Conservation (phyloP, 1,139 yeast genomes). For the Zygosaccharomyces pseudobailii region DNA sequence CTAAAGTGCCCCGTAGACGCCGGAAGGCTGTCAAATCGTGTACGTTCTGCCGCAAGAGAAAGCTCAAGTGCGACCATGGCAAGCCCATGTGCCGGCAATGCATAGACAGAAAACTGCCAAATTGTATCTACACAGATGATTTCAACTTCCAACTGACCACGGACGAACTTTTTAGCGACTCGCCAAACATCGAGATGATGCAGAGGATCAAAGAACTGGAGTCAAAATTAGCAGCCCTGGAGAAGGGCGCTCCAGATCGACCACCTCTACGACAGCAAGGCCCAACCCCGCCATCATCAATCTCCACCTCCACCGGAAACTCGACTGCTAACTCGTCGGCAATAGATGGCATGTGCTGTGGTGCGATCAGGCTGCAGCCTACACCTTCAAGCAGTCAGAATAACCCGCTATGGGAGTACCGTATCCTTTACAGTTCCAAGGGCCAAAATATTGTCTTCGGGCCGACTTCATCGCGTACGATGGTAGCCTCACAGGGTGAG, state of each 20-base stretch:
- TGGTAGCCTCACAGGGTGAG: conserved; percentile 16
- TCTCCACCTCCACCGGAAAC: not conserved
- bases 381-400: not conserved
- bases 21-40: conserved; percentile 31
- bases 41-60: conserved; percentile 29
- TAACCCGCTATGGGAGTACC: conserved; percentile 20
- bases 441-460: conserved; percentile 21
- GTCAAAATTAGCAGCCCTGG: conserved; percentile 7
- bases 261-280: not conserved
- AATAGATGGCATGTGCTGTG: not conserved
- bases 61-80: conserved; percentile 31
- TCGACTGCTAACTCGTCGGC: not conserved
- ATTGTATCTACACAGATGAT: conserved; percentile 25
- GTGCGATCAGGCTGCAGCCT: conserved; percentile 1
- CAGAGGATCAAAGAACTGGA: conserved; percentile 21
- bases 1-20: conserved; percentile 9
- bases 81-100: conserved; percentile 29
- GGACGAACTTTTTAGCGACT: conserved; percentile 20
- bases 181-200: conserved; percentile 26
- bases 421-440: conserved; percentile 14
- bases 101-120: conserved; percentile 19
- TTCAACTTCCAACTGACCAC: conserved; percentile 20
- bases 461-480: conserved; percentile 26
- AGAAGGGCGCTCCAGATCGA: not conserved
- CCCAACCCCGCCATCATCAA: not conserved